Conservation (phyloP, 352 stramenopile genomes). For the Globisporangium paroecandrum region DNA sequence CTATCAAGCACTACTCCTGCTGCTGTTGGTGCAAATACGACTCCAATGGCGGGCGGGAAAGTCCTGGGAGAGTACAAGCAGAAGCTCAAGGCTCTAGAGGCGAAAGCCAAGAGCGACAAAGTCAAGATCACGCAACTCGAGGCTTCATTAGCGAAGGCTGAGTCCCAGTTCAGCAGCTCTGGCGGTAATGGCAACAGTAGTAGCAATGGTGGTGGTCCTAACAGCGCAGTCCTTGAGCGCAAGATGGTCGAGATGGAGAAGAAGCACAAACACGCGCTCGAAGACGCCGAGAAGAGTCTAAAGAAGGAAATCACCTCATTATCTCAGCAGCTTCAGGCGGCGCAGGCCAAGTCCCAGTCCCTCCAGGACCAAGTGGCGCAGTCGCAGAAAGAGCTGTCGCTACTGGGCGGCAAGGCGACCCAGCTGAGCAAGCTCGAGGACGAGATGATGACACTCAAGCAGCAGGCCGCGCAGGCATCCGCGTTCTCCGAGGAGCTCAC, state of each 20-base stretch:
- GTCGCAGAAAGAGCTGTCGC: conserved; percentile 44
- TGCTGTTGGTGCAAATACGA: background rate
- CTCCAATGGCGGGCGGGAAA: conserved; percentile 19
- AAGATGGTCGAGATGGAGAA: conserved; percentile 74
- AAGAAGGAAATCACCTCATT: conserved; percentile 49
- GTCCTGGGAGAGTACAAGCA: conserved; percentile 62
- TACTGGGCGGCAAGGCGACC: conserved; percentile 41
- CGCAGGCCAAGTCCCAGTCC: conserved; percentile 36
- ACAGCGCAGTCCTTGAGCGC: conserved; percentile 37
- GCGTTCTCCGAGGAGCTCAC: conserved; percentile 47
- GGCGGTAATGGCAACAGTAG: conserved; percentile 12
- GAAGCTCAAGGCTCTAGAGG: conserved; percentile 70
- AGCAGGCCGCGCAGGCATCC: conserved; percentile 47
- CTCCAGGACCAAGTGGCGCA: conserved; percentile 50
- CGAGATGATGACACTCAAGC: conserved; percentile 49
- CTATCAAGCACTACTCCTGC: background rate
- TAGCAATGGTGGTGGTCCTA: conserved; percentile 19
- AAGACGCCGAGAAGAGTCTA: conserved; percentile 58
- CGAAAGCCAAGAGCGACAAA: conserved; percentile 58
- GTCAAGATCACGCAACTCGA: conserved; percentile 82
- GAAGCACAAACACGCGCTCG: conserved; percentile 66
- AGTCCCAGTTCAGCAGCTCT: conserved; percentile 28
- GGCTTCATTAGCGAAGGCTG: conserved; percentile 48
- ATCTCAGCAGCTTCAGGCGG: conserved; percentile 43
- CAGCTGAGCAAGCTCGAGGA: conserved; percentile 58